Evolutionary conservation across 306 rosid species (phyloP), one percentile per base, ranked within the genome.

Genomic region (Rosa lucieae): DNA sequence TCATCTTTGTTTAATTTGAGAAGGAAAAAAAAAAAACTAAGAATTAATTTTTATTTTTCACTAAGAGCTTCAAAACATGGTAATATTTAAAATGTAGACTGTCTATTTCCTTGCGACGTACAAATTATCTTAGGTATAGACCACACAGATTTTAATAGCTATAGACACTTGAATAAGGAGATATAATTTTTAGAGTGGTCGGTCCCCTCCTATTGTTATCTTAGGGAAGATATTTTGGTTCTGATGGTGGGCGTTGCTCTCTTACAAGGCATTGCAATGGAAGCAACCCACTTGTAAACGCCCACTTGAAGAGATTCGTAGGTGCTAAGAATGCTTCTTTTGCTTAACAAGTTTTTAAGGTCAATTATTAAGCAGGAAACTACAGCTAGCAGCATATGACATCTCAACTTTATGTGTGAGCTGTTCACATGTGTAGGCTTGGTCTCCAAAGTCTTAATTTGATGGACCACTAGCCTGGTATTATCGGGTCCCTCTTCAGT

Each of bases 351-450:
- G 79, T 66, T 79, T 79, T 58, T 43, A 44, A 23, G 67, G 82
- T 21, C 51, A 56, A 84, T 78, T 48, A 82, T 70, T 73, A 78
- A 73, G 55, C 42, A 55, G 83, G 72, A 84, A 77, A 32, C 47
- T 74, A 51, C 18, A 43, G 71, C 48, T 74, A 74, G 21, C 4
- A 70, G 76, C 65, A 73, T 58, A 73, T 78, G 87, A 77, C 84
- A 51, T 82, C 77, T 86, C 85, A 78, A 67, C 84, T 70, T 87
- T 88, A 79, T 47, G 74, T 47, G 74, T 80, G 91, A 88, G 89
- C 89, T 87, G 89, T 85, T 80, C 81, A 44, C 87, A 71, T 85
- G 87, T 70, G 87, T 72, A 81, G 80, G 78, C 59, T 40, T 70
- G 15, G 35, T 68, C 46, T 80, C 78, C 83, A 61, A 82, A 69